Percentiles rank a stretch among this genome's conserved stretches.
These are phyloP conservation scores for Noccaea bulbosa DNA, from an alignment of 345 rosid species.

Conservation along the genomic window DNA sequence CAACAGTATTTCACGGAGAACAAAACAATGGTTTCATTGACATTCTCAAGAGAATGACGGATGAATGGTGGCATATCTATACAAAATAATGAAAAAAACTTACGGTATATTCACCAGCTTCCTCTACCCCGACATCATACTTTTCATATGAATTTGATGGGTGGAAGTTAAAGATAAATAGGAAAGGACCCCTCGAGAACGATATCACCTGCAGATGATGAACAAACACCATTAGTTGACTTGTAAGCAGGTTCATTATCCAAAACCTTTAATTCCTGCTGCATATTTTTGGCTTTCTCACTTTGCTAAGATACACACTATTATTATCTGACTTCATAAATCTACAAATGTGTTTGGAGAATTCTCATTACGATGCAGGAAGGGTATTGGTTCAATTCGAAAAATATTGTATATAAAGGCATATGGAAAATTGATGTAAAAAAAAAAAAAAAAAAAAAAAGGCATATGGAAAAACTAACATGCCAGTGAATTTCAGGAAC, in stretches of 20 bases:
- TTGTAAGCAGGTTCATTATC: conserved; percentile 1
- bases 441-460: no score
- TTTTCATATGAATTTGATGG: conserved; percentile 66
- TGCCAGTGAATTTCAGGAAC: conserved; percentile 27
- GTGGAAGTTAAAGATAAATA: conserved; percentile 89
- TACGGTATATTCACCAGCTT: conserved; percentile 97
- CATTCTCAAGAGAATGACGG: background rate
- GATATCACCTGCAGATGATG: conserved; percentile 70
- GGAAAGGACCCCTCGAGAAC: conserved; percentile 81
- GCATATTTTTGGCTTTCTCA: conserved; percentile 7
- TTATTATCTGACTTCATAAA: conserved; percentile 25
- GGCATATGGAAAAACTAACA: conserved; percentile 30
- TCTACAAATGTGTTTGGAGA: conserved; percentile 13
- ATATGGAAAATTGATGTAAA: conserved; percentile 31
- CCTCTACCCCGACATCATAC: conserved; percentile 78
- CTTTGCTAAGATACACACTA: background rate
- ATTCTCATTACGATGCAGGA: conserved; percentile 3
- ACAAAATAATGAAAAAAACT: conserved; percentile 25
- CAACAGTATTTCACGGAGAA: conserved; percentile 2
- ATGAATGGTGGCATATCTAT: conserved; percentile 4
- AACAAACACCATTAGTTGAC: conserved; percentile 23
- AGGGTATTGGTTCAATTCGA: background rate
- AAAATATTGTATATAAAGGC: conserved; percentile 24
- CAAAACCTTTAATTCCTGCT: conserved; percentile 16
- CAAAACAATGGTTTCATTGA: conserved; percentile 10